Base-by-base conservation (phyloP, 73 alveolate species). In the Symbiodinium pilosum region DNA sequence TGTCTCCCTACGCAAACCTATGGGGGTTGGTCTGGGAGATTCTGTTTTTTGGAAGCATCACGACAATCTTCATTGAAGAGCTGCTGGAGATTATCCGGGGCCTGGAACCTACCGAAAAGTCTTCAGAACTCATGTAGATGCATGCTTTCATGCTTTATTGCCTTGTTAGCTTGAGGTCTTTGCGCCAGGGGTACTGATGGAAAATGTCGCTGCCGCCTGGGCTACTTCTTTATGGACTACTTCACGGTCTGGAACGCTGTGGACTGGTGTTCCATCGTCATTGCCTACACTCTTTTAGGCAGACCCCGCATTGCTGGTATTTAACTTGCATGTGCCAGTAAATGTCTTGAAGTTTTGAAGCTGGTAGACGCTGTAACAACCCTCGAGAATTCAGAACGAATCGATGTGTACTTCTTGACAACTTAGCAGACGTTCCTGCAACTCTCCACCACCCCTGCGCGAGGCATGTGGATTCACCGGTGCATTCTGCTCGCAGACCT, bases 11-110 rank as follows among this genome's bases (percentile, higher is more conserved):
- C 43, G 97, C 83, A 39, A 91, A 91, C 38, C 88, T 91, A 30
- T 91, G 97, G 97, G 47, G 89, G 5, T 40, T 91, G 28, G n/a
- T 59, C 24, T 91, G 97, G 97, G 97, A 91, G 77, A 91, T 91
- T 8, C 77, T 91, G 4, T 91, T 91, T 40, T 91, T 91, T 30
- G 97, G 97, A 2, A 69, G 89, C 81, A 91, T 91, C 54, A 4
- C 81, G n/a, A 91, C 97, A 28, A 91, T 91, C 39, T 91, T 91
- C 43, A 2, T 91, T 30, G 97, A 91, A 43, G 97, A 91, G 89
- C 75, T 91, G 83, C 43, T 32, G 51, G 97, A 91, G 88, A 86
- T 91, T 16, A 16, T 43, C 68, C 28, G 77, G 97, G 51, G 40
- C 39, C 97, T 32, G 36, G 81, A 88, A n/a, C n/a, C n/a, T 52